phyloP scores from a whole-genome alignment of 2,329 filamentous ascomycete genomes.

The Fulvia fulva region DNA sequence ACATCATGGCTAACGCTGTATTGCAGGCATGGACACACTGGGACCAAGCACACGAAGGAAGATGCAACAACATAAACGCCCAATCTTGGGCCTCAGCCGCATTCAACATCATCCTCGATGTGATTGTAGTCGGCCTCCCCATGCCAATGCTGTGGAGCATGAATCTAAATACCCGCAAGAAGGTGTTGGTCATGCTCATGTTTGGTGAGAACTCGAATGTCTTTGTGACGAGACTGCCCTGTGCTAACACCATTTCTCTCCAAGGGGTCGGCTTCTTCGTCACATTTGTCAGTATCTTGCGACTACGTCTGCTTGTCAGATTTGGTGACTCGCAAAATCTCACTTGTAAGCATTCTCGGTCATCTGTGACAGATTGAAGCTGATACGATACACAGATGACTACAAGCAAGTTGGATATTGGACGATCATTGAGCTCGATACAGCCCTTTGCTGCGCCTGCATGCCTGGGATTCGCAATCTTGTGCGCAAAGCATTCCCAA shows the following conservation, averaged over 20 bases:
- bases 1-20: not conserved
- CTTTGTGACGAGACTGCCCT: not conserved
- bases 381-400: conserved; percentile 8
- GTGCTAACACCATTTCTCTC: not conserved
- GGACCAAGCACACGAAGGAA: conserved; percentile 13
- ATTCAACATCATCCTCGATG: conserved; percentile 18
- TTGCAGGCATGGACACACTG: conserved; percentile 15
- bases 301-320: conserved; percentile 14
- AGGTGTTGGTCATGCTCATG: conserved; percentile 19
- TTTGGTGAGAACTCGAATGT: conserved; percentile 7
- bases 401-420: conserved; percentile 20
- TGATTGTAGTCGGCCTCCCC: conserved; percentile 13
- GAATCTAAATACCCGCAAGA: conserved; percentile 18
- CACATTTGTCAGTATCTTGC: conserved; percentile 16
- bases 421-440: conserved; percentile 18
- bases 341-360: conserved; percentile 3
- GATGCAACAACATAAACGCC: conserved; percentile 19
- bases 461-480: conserved; percentile 21
- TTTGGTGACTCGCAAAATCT: conserved; percentile 17
- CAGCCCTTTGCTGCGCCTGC: conserved; percentile 18
- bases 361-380: not conserved
- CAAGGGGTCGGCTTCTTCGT: conserved; percentile 18
- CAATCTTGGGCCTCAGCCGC: conserved; percentile 17
- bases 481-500: conserved; percentile 14
- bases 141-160: conserved; percentile 21